Percentiles rank a stretch among this genome's conserved stretches.
Evolutionary conservation across 1,284 basidiomycete species (phyloP).

Genomic region (Erythrobasidium hasegawianum): DNA sequence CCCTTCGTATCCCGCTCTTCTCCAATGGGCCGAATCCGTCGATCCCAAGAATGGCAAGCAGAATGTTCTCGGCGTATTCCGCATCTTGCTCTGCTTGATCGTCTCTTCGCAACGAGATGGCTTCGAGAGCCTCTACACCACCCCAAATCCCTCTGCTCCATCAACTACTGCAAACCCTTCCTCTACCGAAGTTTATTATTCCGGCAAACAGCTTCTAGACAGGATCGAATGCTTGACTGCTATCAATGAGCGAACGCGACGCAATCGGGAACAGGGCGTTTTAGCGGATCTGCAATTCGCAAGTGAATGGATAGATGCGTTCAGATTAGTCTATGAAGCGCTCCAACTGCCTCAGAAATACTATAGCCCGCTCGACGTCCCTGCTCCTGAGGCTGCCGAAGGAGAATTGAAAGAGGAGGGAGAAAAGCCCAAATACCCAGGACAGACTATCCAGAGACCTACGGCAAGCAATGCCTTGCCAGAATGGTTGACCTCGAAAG

Average conservation of each 20-base stretch:
- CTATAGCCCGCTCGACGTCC: slow-evolving; percentile 21
- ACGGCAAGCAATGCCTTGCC: slow-evolving; percentile 17
- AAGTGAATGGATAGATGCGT: slow-evolving; percentile 23
- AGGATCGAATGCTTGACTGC: slow-evolving; percentile 17
- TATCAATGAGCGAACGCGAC: slow-evolving; percentile 21
- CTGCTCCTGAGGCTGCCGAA: background rate
- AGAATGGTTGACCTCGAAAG: slow-evolving; percentile 22
- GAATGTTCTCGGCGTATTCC: slow-evolving; percentile 21
- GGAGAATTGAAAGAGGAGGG: background rate
- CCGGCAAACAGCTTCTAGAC: slow-evolving; percentile 2
- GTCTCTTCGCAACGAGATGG: slow-evolving; percentile 9
- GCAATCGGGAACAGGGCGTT: slow-evolving; percentile 11
- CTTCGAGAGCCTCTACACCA: background rate
- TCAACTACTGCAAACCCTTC: background rate
- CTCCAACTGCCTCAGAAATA: slow-evolving; percentile 32
- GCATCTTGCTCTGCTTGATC: slow-evolving; percentile 25
- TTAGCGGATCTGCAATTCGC: slow-evolving; percentile 34
- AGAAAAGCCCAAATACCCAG: slow-evolving; percentile 10
- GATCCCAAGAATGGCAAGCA: slow-evolving; percentile 11
- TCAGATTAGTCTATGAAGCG: slow-evolving; percentile 23
- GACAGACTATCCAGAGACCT: slow-evolving; percentile 7
- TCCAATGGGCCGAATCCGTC: slow-evolving; percentile 22
- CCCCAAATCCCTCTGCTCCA: background rate
- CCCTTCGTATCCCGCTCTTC: slow-evolving; percentile 9
- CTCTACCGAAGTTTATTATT: background rate